A percentile compares a stretch with the other conserved stretches of the same genome.
phyloP scores from a whole-genome alignment of 129 eudicot species.

The Pseudognaphalium luteoalbum region DNA sequence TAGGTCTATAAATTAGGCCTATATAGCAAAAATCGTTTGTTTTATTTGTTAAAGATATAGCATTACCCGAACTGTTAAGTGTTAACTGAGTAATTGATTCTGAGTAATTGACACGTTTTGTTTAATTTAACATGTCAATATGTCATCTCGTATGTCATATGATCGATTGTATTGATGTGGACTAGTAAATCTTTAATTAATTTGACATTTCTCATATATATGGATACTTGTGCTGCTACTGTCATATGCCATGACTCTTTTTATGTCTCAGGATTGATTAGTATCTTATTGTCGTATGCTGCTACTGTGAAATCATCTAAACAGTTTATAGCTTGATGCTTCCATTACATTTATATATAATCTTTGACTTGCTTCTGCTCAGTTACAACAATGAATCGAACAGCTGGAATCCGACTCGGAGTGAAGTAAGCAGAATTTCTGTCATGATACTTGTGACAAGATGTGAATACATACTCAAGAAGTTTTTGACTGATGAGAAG shows the following conservation, averaged over 20 bases:
- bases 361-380: conserved; percentile 17
- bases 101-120: not conserved
- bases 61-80: no score
- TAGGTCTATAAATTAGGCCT: no score
- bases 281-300: not conserved
- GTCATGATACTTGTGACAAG: conserved; percentile 63
- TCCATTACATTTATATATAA: not conserved
- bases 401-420: conserved; percentile 57
- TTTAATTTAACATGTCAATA: not conserved
- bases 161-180: not conserved
- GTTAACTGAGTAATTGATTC: no score
- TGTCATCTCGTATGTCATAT: not conserved
- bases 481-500: conserved; percentile 71
- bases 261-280: not conserved
- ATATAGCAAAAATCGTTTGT: no score
- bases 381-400: conserved; percentile 54
- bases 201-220: no score
- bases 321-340: not conserved
- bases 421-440: conserved; percentile 78
- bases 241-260: not conserved
- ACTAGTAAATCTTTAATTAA: no score
- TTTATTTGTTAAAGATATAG: no score
- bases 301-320: not conserved
- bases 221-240: not conserved
- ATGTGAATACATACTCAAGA: conserved; percentile 83